These are phyloP conservation scores for Periconia sp. DNA, from an alignment of 2,329 filamentous ascomycete genomes.

Conservation along the genomic window DNA sequence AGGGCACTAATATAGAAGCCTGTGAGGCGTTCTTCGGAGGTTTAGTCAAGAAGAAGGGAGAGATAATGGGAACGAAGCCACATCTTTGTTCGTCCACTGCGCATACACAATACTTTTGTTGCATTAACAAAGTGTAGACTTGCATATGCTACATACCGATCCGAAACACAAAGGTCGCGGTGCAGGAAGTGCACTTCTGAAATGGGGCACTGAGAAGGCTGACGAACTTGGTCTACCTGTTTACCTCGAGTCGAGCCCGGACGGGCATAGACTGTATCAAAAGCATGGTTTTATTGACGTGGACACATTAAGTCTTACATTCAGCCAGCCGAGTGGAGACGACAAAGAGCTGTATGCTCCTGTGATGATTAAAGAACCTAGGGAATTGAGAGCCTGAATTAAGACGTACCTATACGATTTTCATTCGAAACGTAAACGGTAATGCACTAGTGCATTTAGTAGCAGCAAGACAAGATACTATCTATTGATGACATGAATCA, in stretches of 20 bases:
- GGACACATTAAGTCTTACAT: conserved; percentile 21
- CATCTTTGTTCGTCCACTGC: conserved; percentile 37
- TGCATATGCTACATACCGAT: conserved; percentile 35
- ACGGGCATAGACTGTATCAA: conserved; percentile 27
- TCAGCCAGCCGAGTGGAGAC: conserved; percentile 21
- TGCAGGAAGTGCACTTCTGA: conserved; percentile 28
- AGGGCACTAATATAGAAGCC: conserved; percentile 28
- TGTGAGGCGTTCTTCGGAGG: conserved; percentile 30
- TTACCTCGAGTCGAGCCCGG: conserved; percentile 32
- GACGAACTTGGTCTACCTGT: conserved; percentile 29
- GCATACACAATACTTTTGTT: too few species aligned
- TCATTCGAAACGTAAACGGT: not conserved
- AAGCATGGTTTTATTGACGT: conserved; percentile 34
- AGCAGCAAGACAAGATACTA: too few species aligned
- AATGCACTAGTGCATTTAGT: too few species aligned
- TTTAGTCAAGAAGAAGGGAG: conserved; percentile 22
- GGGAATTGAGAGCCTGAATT: not conserved
- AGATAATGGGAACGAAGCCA: conserved; percentile 24
- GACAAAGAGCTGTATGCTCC: conserved; percentile 21
- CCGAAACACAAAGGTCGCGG: conserved; percentile 30
- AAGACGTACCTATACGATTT: not conserved
- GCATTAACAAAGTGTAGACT: conserved; percentile 27
- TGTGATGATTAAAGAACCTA: conserved; percentile 30
- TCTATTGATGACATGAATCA: too few species aligned
- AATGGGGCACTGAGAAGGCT: conserved; percentile 28